phyloP scores from a whole-genome alignment of 2,329 filamentous ascomycete species.

The Fusarium annulatum region DNA sequence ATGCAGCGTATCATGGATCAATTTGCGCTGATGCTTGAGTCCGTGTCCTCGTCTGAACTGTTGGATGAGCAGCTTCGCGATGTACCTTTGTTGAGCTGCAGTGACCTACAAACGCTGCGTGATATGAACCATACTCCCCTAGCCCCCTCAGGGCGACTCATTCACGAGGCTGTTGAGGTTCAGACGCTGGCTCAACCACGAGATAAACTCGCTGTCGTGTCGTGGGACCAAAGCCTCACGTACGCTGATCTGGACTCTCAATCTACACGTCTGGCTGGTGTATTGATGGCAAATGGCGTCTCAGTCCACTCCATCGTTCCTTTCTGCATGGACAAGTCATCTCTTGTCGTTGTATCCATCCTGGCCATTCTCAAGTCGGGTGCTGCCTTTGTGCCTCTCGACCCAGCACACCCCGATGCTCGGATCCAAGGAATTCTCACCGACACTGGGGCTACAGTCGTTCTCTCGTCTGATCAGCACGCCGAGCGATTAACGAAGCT shows the following conservation, averaged over 20 bases:
- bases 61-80: not conserved
- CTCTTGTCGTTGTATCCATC: not conserved
- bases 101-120: slow-evolving; percentile 1
- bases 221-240: slow-evolving; percentile 57
- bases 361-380: slow-evolving; percentile 13
- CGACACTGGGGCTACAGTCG: not conserved
- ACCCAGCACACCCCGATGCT: slow-evolving; percentile 9
- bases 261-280: not conserved
- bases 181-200: not conserved
- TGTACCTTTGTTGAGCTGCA: not conserved
- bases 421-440: slow-evolving; percentile 2
- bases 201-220: slow-evolving; percentile 43
- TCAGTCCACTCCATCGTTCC: not conserved
- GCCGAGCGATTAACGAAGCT: slow-evolving; percentile 20
- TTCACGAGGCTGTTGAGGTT: slow-evolving; percentile 12
- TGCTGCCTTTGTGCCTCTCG: slow-evolving; percentile 19
- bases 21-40: slow-evolving; percentile 22
- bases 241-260: slow-evolving; percentile 51
- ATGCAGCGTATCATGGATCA: slow-evolving; percentile 37
- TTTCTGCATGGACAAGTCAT: slow-evolving; percentile 31
- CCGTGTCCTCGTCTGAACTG: not conserved
- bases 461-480: not conserved
- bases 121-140: not conserved
- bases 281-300: not conserved
- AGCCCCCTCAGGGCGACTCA: not conserved